Percentiles rank a stretch among this genome's conserved stretches.
Conservation (phyloP, 345 rosid genomes). For the Gossypium raimondii region DNA sequence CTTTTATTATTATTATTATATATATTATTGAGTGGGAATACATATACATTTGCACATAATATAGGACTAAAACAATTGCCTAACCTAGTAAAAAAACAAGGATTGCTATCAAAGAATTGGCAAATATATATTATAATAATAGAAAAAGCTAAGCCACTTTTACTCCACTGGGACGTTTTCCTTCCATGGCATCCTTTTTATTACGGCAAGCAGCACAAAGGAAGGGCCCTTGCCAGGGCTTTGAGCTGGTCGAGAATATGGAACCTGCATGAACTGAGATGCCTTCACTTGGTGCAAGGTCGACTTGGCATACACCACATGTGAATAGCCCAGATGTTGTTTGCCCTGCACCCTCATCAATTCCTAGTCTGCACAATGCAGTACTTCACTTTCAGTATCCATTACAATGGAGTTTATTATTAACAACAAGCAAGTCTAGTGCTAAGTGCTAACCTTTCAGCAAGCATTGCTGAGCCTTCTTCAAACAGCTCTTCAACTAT, state of each 20-base stretch:
- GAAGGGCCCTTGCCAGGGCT: slow-evolving; percentile 95
- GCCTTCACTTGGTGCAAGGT: slow-evolving; percentile 75
- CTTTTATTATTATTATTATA: neutral
- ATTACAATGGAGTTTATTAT: no score
- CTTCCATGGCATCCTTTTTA: slow-evolving; percentile 96
- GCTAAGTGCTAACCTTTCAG: slow-evolving; percentile 59
- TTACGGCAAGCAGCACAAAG: slow-evolving; percentile 68
- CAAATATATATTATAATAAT: slow-evolving; percentile 8
- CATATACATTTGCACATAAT: slow-evolving; percentile 30
- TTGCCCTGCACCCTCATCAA: slow-evolving; percentile 33
- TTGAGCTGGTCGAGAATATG: slow-evolving; percentile 61
- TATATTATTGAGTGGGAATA: slow-evolving; percentile 20
- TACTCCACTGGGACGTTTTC: slow-evolving; percentile 75
- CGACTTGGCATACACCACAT: slow-evolving; percentile 78
- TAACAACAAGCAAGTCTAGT: neutral
- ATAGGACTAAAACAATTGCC: slow-evolving; percentile 23
- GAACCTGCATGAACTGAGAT: slow-evolving; percentile 79
- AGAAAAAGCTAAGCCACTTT: slow-evolving; percentile 42
- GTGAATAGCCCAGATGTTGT: slow-evolving; percentile 63
- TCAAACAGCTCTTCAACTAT: slow-evolving; percentile 91
- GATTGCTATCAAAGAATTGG: neutral
- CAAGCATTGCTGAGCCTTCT: slow-evolving; percentile 94
- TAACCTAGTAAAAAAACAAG: slow-evolving; percentile 16
- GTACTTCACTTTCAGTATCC: neutral
- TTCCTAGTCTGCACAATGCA: slow-evolving; percentile 57